Evolutionary conservation across 768 basidiomycete genomes (phyloP).

Genomic region (Dictyophora rubrovolvata): DNA sequence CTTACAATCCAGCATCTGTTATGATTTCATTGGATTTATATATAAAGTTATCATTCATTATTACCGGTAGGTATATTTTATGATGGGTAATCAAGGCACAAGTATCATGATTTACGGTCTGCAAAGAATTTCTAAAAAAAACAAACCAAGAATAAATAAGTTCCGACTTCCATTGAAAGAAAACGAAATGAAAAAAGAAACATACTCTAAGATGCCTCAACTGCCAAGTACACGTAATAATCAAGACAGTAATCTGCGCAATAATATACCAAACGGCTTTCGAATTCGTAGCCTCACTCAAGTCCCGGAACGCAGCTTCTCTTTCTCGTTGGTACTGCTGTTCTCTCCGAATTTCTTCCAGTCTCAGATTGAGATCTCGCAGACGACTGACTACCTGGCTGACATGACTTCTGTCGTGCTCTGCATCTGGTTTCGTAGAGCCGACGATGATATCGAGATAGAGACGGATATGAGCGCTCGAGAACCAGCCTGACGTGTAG

Average conservation of each 20-base stretch:
- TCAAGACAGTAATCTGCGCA: constrained; percentile 73
- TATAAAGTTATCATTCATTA: too few species aligned
- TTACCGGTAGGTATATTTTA: too few species aligned
- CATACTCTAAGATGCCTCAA: constrained; percentile 80
- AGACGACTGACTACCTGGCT: constrained; percentile 74
- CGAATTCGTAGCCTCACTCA: constrained; percentile 87
- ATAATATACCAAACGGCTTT: constrained; percentile 92
- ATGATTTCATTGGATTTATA: too few species aligned
- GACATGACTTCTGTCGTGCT: constrained; percentile 79
- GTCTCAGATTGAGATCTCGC: constrained; percentile 85
- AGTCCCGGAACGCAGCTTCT: constrained; percentile 78
- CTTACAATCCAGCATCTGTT: too few species aligned
- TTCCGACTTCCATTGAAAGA: background rate
- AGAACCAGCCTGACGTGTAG: constrained; percentile 77
- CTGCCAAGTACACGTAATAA: constrained; percentile 89
- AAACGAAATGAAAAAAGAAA: constrained; percentile 6
- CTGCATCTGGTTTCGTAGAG: constrained; percentile 72
- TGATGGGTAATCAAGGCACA: background rate
- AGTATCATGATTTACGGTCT: constrained; percentile 4
- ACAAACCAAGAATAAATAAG: background rate
- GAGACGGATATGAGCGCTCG: constrained; percentile 79
- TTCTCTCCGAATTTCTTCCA: constrained; percentile 87
- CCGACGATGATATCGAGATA: constrained; percentile 94
- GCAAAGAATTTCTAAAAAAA: constrained; percentile 5
- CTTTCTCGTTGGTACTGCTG: constrained; percentile 97